phyloP scores from a whole-genome alignment of 2,329 filamentous ascomycete genomes.

The Talaromyces sp. region DNA sequence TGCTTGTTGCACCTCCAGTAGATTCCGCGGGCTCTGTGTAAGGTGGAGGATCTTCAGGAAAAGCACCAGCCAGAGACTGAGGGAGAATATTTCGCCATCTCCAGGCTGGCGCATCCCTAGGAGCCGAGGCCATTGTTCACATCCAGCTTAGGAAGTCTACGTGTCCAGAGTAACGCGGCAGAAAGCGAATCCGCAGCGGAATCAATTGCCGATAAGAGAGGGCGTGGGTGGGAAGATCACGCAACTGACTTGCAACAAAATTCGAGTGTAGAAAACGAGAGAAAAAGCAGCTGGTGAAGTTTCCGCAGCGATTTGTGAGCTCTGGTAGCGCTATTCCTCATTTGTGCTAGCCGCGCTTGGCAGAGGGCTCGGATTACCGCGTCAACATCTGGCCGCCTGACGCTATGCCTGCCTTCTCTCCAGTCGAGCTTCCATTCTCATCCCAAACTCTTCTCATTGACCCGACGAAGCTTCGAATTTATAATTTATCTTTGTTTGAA shows the following conservation, averaged over 20 bases:
- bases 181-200: background rate
- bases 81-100: constrained; percentile 12
- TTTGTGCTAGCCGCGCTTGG: constrained; percentile 11
- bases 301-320: background rate
- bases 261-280: constrained; percentile 13
- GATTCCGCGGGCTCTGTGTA: constrained; percentile 13
- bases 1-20: constrained; percentile 13
- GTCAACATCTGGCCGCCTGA: constrained; percentile 30
- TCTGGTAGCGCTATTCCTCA: constrained; percentile 1
- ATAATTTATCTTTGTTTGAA: constrained; percentile 4
- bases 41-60: constrained; percentile 2
- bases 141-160: constrained; percentile 5
- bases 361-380: constrained; percentile 15
- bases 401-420: constrained; percentile 8
- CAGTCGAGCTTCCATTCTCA: constrained; percentile 19
- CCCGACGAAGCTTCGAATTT: constrained; percentile 3
- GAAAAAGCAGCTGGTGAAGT: constrained; percentile 9
- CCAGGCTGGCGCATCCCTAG: constrained; percentile 2
- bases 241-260: too few species aligned
- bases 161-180: background rate
- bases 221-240: background rate
- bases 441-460: constrained; percentile 6
- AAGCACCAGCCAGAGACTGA: background rate
- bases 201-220: background rate
- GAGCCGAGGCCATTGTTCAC: background rate